Conservation (phyloP, 805 yeast genomes). For the Priceomyces fermenticarens region DNA sequence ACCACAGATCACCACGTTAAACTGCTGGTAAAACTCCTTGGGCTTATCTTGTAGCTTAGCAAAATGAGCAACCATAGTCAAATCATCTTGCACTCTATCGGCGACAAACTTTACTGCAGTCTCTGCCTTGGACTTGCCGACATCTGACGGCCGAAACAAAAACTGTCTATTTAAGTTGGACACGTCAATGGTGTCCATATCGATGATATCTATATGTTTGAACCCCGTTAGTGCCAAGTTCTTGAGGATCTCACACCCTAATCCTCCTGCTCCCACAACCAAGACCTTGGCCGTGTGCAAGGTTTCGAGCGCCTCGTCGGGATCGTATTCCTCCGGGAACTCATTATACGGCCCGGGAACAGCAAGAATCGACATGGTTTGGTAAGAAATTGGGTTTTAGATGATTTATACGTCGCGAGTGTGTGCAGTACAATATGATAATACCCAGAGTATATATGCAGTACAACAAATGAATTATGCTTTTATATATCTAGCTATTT, state of each 20-base stretch:
- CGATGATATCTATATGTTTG: constrained; percentile 61
- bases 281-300: constrained; percentile 23
- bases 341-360: constrained; percentile 39
- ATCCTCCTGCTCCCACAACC: constrained; percentile 78
- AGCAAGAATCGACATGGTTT: no score
- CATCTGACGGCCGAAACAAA: constrained; percentile 56
- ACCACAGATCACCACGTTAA: constrained; percentile 78
- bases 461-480: no score
- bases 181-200: constrained; percentile 82
- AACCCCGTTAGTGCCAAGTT: constrained; percentile 71
- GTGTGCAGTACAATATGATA: no score
- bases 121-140: constrained; percentile 64
- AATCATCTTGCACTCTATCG: constrained; percentile 39
- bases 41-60: constrained; percentile 61
- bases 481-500: no score
- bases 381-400: no score
- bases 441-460: no score
- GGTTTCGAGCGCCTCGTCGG: constrained; percentile 18
- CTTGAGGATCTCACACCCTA: constrained; percentile 79
- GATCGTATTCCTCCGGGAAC: constrained; percentile 30
- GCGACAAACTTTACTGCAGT: constrained; percentile 60
- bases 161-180: constrained; percentile 76
- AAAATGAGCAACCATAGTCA: constrained; percentile 55
- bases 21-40: constrained; percentile 60
- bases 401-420: no score